Evolutionary conservation across 352 stramenopile genomes (phyloP).

Genomic region (Phytophthora hibernalis): DNA sequence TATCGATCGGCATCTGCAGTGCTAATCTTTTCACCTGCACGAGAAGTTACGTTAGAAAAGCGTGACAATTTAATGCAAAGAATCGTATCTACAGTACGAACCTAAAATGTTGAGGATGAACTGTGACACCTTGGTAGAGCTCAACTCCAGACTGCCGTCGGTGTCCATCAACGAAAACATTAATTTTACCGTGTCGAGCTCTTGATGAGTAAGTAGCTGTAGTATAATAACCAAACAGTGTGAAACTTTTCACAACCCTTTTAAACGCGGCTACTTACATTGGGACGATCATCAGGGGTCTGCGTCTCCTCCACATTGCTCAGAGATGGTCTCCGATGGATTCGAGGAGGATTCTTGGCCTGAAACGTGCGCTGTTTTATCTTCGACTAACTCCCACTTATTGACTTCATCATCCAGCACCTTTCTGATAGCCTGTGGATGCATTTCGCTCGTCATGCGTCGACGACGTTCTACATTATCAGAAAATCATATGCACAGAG

Average conservation of each 20-base stretch:
- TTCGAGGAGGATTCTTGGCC: conserved; percentile 16
- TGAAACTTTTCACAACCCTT: too few species aligned
- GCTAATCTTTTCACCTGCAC: conserved; percentile 67
- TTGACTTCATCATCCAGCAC: conserved; percentile 70
- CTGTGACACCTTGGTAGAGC: conserved; percentile 54
- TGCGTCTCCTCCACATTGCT: conserved; percentile 15
- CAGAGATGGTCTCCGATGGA: conserved; percentile 30
- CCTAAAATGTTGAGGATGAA: conserved; percentile 85
- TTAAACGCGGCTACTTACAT: conserved; percentile 29
- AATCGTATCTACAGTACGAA: conserved; percentile 31
- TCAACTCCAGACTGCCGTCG: conserved; percentile 74
- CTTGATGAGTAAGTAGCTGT: conserved; percentile 59
- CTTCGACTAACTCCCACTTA: conserved; percentile 72
- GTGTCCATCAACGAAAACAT: conserved; percentile 86
- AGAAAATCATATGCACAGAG: not conserved
- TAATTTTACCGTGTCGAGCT: conserved; percentile 83
- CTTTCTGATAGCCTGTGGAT: conserved; percentile 73
- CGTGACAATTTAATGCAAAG: not conserved
- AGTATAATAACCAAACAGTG: too few species aligned
- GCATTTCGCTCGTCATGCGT: conserved; percentile 78
- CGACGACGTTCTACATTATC: conserved; percentile 44
- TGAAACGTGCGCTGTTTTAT: conserved; percentile 15
- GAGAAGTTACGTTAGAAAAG: not conserved
- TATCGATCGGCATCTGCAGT: conserved; percentile 59
- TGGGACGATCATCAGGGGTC: conserved; percentile 37